phyloP scores from a whole-genome alignment of 2,329 filamentous ascomycete species.

The Pestalotiopsis sp. region DNA sequence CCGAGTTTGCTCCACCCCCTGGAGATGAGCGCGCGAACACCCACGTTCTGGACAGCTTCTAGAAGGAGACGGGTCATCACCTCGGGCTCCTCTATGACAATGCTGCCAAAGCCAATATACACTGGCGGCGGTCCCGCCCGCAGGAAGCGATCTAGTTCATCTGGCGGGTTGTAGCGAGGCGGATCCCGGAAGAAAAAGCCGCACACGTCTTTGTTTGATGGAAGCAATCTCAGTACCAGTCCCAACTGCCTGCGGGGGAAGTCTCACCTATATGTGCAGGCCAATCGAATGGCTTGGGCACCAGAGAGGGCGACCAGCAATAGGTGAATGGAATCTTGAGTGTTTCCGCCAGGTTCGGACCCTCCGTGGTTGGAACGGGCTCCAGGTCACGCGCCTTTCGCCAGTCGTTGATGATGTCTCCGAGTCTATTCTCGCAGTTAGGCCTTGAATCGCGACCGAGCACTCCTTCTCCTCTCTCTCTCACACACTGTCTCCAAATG shows the following conservation, averaged over 20 bases:
- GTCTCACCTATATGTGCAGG: constrained; percentile 60
- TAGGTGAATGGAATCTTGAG: constrained; percentile 82
- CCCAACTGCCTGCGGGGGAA: background rate
- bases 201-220: constrained; percentile 46
- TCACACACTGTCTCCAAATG: background rate
- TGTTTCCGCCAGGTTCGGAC: constrained; percentile 73
- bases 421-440: constrained; percentile 46
- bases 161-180: constrained; percentile 66
- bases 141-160: constrained; percentile 70
- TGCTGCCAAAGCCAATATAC: constrained; percentile 73
- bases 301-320: constrained; percentile 82
- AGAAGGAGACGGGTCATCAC: constrained; percentile 61
- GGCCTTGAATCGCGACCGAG: background rate
- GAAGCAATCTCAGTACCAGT: background rate
- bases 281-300: constrained; percentile 80
- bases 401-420: constrained; percentile 85
- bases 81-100: constrained; percentile 57
- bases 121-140: constrained; percentile 73
- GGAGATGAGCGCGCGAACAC: constrained; percentile 63
- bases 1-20: constrained; percentile 69
- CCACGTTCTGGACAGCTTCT: constrained; percentile 56
- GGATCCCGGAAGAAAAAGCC: constrained; percentile 78
- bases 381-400: constrained; percentile 74
- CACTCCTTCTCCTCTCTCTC: background rate
- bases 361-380: constrained; percentile 75